Evolutionary conservation across 352 stramenopile genomes (phyloP).

Genomic region (Globisporangium carolinianum): DNA sequence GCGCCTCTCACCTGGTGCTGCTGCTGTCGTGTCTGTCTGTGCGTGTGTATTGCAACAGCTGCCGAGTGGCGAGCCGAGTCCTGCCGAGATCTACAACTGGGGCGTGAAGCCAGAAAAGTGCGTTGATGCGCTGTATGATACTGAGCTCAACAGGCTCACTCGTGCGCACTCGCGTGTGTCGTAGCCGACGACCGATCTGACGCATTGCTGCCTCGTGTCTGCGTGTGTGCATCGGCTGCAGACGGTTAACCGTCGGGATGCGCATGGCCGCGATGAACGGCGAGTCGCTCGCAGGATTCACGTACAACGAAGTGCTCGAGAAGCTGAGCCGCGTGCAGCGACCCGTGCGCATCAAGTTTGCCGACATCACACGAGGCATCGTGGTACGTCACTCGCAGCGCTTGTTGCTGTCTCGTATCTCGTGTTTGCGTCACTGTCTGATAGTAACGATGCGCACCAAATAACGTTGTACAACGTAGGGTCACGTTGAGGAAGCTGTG

Average conservation of each 20-base stretch:
- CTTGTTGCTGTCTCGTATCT: too few relatives aligned
- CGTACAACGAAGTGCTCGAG: constrained; percentile 76
- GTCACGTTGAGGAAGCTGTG: constrained; percentile 54
- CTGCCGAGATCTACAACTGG: constrained; percentile 88
- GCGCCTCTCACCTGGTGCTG: too few relatives aligned
- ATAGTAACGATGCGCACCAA: too few relatives aligned
- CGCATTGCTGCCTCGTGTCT: too few relatives aligned
- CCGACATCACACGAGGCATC: constrained; percentile 77
- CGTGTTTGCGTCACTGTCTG: too few relatives aligned
- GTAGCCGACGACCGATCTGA: too few relatives aligned
- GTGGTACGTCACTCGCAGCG: constrained; percentile 26
- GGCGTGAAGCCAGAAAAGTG: constrained; percentile 84
- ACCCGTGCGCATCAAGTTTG: constrained; percentile 79
- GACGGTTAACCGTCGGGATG: constrained; percentile 69
- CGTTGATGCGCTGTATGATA: not conserved
- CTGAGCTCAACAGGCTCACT: not conserved
- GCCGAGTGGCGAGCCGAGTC: constrained; percentile 70
- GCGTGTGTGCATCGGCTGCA: constrained; percentile 1
- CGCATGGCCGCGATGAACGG: constrained; percentile 80
- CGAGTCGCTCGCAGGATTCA: constrained; percentile 65
- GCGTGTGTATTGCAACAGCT: constrained; percentile 22
- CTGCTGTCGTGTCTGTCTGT: not conserved
- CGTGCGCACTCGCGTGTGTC: not conserved
- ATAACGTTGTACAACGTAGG: constrained; percentile 11
- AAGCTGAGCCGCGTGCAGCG: constrained; percentile 55